phyloP scores from a whole-genome alignment of 2,329 filamentous ascomycete species.

The Colletotrichum melonis region DNA sequence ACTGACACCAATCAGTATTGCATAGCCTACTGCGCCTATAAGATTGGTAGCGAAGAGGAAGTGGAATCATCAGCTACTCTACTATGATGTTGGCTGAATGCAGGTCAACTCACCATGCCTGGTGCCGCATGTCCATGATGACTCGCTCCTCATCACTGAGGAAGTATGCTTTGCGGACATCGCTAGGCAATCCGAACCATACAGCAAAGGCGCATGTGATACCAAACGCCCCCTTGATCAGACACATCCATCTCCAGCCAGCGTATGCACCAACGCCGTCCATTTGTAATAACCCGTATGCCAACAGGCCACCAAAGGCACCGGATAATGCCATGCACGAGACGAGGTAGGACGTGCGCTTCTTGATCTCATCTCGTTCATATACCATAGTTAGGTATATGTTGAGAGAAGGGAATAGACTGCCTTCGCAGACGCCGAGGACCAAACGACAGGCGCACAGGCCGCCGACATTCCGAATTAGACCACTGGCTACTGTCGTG shows the following conservation, averaged over 20 bases:
- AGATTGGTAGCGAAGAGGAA: conserved; percentile 69
- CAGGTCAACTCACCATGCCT: conserved; percentile 41
- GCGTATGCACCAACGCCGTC: conserved; percentile 50
- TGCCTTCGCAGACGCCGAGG: conserved; percentile 59
- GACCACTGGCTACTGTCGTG: conserved; percentile 59
- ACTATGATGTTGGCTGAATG: too few species aligned
- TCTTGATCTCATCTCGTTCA: conserved; percentile 43
- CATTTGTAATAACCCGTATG: conserved; percentile 60
- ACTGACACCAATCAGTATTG: conserved; percentile 58
- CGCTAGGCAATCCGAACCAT: conserved; percentile 59
- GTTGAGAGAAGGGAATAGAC: conserved; percentile 60
- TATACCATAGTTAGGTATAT: conserved; percentile 51
- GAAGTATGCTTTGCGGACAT: conserved; percentile 59
- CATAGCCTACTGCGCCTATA: conserved; percentile 60
- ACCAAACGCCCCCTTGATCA: conserved; percentile 61
- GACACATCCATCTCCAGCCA: conserved; percentile 61
- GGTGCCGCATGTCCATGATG: conserved; percentile 60
- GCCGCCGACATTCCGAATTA: conserved; percentile 53
- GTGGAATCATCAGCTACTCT: too few species aligned
- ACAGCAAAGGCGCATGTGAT: conserved; percentile 55
- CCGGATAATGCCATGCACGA: conserved; percentile 63
- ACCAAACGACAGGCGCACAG: conserved; percentile 57
- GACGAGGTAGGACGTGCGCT: conserved; percentile 51
- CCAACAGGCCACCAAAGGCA: conserved; percentile 53
- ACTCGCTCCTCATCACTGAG: conserved; percentile 58